A percentile compares a stretch with the other conserved stretches of the same genome.
Evolutionary conservation across 371 early-diverging fungal genomes (phyloP).

Genomic region (Lichtheimia ornata): DNA sequence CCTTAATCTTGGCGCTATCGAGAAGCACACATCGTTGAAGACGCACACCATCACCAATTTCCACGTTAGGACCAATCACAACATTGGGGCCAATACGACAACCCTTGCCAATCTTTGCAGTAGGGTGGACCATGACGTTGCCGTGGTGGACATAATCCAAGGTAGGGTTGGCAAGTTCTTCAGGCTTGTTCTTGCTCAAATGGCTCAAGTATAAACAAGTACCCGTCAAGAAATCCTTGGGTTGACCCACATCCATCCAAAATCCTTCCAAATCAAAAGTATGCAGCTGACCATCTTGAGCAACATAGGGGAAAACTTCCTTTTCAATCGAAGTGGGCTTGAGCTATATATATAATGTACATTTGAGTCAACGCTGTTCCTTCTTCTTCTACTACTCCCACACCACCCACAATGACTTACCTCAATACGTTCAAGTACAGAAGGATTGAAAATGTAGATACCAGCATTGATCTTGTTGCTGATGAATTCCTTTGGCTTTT

Average conservation of each 20-base stretch:
- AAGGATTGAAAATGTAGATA: slow-evolving; percentile 96
- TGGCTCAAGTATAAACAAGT: slow-evolving; percentile 91
- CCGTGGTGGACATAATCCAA: slow-evolving; percentile 73
- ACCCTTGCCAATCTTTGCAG: slow-evolving; percentile 89
- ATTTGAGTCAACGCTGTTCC: no score
- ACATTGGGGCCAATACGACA: slow-evolving; percentile 97
- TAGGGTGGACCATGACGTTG: slow-evolving; percentile 87
- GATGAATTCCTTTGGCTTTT: slow-evolving; percentile 96
- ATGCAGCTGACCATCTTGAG: slow-evolving; percentile 81
- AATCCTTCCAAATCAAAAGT: slow-evolving; percentile 95
- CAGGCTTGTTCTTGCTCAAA: slow-evolving; percentile 73
- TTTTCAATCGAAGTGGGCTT: slow-evolving; percentile 97
- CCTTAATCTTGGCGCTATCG: slow-evolving; percentile 85
- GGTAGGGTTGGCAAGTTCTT: slow-evolving; percentile 61
- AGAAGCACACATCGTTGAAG: slow-evolving; percentile 89
- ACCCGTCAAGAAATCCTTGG: slow-evolving; percentile 97
- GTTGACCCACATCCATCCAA: slow-evolving; percentile 99
- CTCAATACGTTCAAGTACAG: slow-evolving; percentile 91
- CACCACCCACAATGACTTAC: slow-evolving; percentile 24
- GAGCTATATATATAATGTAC: slow-evolving; percentile 58
- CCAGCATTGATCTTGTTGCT: slow-evolving; percentile 99
- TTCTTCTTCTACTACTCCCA: no score
- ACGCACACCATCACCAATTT: slow-evolving; percentile 95
- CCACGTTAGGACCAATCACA: slow-evolving; percentile 88
- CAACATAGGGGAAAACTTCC: slow-evolving; percentile 97